Base-by-base conservation (phyloP, 192 early-diverging fungal species). In the Coemansia furcata region DNA sequence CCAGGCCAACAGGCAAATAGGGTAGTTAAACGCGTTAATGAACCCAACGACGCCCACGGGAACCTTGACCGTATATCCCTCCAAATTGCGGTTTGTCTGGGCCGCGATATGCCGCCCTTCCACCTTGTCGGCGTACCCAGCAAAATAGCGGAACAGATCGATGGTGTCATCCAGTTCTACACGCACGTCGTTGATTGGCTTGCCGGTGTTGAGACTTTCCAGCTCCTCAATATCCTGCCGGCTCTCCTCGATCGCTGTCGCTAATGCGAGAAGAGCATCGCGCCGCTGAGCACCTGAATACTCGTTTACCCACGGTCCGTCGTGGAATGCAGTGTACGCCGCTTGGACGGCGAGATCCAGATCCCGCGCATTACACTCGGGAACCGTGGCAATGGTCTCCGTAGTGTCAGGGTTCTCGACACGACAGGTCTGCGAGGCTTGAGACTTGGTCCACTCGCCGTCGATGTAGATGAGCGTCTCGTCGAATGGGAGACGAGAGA, bases 11-110 rank as follows among this genome's bases (percentile, higher is more conserved):
- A 86, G 43, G 26, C 72, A 72, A 6, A 91, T 75, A 1, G 89
- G 89, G 43, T 89, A 89, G 74, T 91, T 89, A 63, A 87, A 91
- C 10, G 83, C 79, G 15, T 82, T 83, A 54, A 88, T 86, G 32
- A 84, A 72, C 0, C 82, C 86, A 19, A 77, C 65, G 0, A 87
- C 84, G 47, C 86, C 86, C 17, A 84, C 62, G 1, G 86, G 84
- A 60, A 80, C 78, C 50, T 80, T 74, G 57, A 79, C 64, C 17
- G 85, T 86, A 52, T 80, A 86, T 1, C 70, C 73, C 42, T 78
- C 66, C 2, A 68, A 26, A 14, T 12, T 63, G 19, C 55, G 19
- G 54, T 77, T 82, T 26, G 73, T 69, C 62, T 82, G 79, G 17
- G 68, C 57, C 14, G 75, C 60, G 47, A 82, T 82, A 38, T 77